Evolutionary conservation across 2,329 filamentous ascomycete species (phyloP).

Genomic region (Sporothrix pseudoabietina): DNA sequence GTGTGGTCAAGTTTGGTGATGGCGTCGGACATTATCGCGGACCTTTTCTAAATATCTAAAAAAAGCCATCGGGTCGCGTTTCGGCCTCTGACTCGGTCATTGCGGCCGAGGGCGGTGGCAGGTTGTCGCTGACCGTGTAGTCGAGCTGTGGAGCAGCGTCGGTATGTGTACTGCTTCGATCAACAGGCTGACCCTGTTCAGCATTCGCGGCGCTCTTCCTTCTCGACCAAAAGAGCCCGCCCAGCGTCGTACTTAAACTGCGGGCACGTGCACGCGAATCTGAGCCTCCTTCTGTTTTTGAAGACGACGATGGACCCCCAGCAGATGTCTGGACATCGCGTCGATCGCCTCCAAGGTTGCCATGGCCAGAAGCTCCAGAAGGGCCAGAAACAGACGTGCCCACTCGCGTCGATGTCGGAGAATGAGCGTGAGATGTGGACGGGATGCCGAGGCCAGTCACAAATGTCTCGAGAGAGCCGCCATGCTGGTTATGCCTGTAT

Average conservation of each 20-base stretch:
- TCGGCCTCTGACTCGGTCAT: background rate
- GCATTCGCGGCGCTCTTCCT: conserved; percentile 1
- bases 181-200: background rate
- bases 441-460: background rate
- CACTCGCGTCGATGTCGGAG: background rate
- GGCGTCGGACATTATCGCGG: background rate
- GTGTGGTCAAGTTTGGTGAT: too few species aligned
- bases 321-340: background rate
- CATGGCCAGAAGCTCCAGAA: background rate
- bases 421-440: background rate
- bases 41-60: conserved; percentile 10
- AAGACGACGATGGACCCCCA: background rate
- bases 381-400: background rate
- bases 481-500: conserved; percentile 28
- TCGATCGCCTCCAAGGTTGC: background rate
- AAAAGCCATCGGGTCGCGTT: background rate
- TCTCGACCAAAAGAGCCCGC: conserved; percentile 40
- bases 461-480: background rate
- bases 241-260: conserved; percentile 46
- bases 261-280: conserved; percentile 43
- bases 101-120: conserved; percentile 12
- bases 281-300: conserved; percentile 7
- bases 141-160: background rate
- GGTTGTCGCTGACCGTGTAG: conserved; percentile 21
- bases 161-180: background rate